Evolutionary conservation across 371 early-diverging fungal genomes (phyloP).

Genomic region (Lichtheimia ornata): DNA sequence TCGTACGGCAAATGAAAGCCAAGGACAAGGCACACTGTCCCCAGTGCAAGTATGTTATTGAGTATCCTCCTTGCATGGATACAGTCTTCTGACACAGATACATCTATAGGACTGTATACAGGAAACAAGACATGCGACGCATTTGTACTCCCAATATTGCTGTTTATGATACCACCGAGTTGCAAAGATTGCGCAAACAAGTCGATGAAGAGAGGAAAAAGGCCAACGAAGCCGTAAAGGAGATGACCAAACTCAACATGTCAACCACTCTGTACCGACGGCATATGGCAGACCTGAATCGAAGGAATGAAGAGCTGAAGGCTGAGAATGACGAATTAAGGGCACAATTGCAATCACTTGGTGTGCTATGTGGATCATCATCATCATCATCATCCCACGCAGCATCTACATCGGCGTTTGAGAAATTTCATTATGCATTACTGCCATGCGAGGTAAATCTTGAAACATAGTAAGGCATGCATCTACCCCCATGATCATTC

Average conservation of each 20-base stretch:
- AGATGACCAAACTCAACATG: background rate
- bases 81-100: background rate
- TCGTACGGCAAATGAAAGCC: background rate
- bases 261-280: background rate
- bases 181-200: constrained; percentile 7
- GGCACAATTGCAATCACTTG: background rate
- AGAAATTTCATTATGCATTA: background rate
- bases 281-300: background rate
- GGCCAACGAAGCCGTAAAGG: background rate
- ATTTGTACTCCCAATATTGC: background rate
- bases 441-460: constrained; percentile 5
- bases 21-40: constrained; percentile 8
- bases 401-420: background rate
- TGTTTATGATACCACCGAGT: constrained; percentile 9
- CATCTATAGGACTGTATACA: background rate
- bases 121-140: constrained; percentile 2
- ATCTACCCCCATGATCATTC: background rate
- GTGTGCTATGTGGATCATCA: background rate
- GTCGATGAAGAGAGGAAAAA: background rate
- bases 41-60: constrained; percentile 2
- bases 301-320: background rate
- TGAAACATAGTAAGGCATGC: background rate
- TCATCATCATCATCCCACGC: background rate
- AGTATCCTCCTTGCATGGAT: background rate
- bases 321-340: background rate